Evolutionary conservation across 2,329 filamentous ascomycete genomes (phyloP).

Genomic region (Diatrype stigma): DNA sequence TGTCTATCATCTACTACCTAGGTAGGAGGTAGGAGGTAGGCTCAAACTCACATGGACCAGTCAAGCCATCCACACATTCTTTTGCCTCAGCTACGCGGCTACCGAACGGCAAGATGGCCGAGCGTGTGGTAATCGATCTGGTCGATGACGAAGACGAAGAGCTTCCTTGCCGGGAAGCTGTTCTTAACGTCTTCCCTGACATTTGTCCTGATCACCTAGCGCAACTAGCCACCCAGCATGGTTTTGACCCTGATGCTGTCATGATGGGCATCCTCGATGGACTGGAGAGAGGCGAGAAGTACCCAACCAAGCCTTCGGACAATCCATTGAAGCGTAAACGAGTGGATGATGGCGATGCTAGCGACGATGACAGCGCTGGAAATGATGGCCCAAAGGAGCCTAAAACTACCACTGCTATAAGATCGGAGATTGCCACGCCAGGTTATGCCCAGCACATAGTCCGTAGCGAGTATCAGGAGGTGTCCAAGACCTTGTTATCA

Average conservation of each 20-base stretch:
- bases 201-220: slow-evolving; percentile 38
- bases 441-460: slow-evolving; percentile 2
- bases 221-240: slow-evolving; percentile 19
- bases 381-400: slow-evolving; percentile 2
- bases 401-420: slow-evolving; percentile 7
- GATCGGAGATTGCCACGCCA: slow-evolving; percentile 10
- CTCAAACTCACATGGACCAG: not conserved
- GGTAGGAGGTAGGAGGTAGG: too few relatives aligned
- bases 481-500: slow-evolving; percentile 26
- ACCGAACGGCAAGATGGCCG: not conserved
- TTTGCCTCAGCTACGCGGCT: not conserved
- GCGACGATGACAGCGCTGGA: slow-evolving; percentile 11
- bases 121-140: not conserved
- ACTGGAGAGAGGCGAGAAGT: slow-evolving; percentile 33
- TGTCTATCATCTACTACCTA: too few relatives aligned
- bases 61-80: not conserved
- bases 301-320: slow-evolving; percentile 27
- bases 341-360: slow-evolving; percentile 14
- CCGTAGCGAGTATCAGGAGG: slow-evolving; percentile 9
- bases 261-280: slow-evolving; percentile 37
- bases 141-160: slow-evolving; percentile 3
- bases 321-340: slow-evolving; percentile 39
- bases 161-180: slow-evolving; percentile 22
- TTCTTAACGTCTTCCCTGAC: slow-evolving; percentile 39
- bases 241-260: slow-evolving; percentile 26